Evolutionary conservation across 2,329 filamentous ascomycete genomes (phyloP).

Genomic region (Cladobotryum mycophilum): DNA sequence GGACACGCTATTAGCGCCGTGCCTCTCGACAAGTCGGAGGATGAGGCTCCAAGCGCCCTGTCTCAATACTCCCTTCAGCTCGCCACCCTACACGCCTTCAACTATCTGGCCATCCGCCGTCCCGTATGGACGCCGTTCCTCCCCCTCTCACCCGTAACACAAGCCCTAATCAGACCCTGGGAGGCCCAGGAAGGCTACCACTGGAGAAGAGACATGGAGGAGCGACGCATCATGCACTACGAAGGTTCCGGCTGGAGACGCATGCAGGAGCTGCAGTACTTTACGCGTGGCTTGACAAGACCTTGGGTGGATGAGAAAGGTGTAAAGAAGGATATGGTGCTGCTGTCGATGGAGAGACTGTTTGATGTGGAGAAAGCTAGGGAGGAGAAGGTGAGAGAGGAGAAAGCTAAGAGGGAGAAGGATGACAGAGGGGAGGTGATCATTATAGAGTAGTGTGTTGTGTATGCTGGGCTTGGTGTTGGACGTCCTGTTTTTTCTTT

Average conservation of each 20-base stretch:
- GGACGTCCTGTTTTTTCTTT: too few relatives aligned
- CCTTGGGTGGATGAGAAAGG: slow-evolving; percentile 16
- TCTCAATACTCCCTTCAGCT: slow-evolving; percentile 16
- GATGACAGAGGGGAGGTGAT: not conserved
- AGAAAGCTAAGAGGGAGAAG: not conserved
- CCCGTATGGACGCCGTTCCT: slow-evolving; percentile 17
- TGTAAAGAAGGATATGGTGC: slow-evolving; percentile 11
- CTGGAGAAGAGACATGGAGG: slow-evolving; percentile 3
- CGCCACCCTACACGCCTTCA: slow-evolving; percentile 20
- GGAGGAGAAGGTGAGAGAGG: not conserved
- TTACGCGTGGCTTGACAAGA: slow-evolving; percentile 11
- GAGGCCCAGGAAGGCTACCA: not conserved
- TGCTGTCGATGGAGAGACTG: slow-evolving; percentile 11
- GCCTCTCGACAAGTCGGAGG: too few relatives aligned
- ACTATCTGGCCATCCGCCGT: slow-evolving; percentile 18
- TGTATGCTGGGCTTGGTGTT: too few relatives aligned
- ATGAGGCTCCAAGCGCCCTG: not conserved
- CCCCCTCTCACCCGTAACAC: slow-evolving; percentile 8
- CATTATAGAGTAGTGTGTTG: too few relatives aligned
- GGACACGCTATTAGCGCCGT: not conserved
- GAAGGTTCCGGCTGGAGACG: slow-evolving; percentile 13
- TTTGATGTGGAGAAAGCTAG: slow-evolving; percentile 1
- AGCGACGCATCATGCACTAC: slow-evolving; percentile 11
- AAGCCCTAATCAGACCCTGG: slow-evolving; percentile 15
- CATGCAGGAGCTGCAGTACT: slow-evolving; percentile 14